Percentiles rank a stretch among this genome's conserved stretches.
phyloP scores from a whole-genome alignment of 2,329 filamentous ascomycete genomes.

The Pseudocercospora fuligena region DNA sequence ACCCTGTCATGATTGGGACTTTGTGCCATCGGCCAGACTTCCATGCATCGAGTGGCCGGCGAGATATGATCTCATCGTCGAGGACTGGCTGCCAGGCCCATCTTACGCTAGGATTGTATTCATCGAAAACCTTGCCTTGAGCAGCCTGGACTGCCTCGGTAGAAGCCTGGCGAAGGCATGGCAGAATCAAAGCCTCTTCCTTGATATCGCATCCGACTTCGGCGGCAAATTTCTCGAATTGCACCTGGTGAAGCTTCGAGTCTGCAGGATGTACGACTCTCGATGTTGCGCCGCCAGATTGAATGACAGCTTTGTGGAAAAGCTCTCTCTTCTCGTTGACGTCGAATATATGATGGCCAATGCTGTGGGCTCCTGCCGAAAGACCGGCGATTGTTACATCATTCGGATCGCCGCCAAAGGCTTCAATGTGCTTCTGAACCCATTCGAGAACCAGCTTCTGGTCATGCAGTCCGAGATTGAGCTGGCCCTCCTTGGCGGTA shows the following conservation, averaged over 20 bases:
- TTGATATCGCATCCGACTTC: constrained; percentile 42
- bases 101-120: constrained; percentile 52
- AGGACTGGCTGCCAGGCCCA: constrained; percentile 73
- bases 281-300: constrained; percentile 54
- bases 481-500: constrained; percentile 57
- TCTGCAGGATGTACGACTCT: constrained; percentile 52
- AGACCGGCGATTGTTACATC: constrained; percentile 41
- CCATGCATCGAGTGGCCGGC: constrained; percentile 66
- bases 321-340: constrained; percentile 43
- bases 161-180: constrained; percentile 49
- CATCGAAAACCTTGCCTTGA: constrained; percentile 50
- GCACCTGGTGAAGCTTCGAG: constrained; percentile 47
- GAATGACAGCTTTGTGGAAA: constrained; percentile 54
- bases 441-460: constrained; percentile 50
- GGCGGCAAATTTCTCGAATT: constrained; percentile 50
- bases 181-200: constrained; percentile 43
- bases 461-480: constrained; percentile 51
- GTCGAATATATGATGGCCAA: constrained; percentile 70
- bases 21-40: constrained; percentile 57
- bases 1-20: constrained; percentile 70
- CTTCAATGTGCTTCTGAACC: constrained; percentile 46
- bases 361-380: constrained; percentile 67
- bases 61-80: constrained; percentile 64
- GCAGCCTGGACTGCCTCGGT: constrained; percentile 45
- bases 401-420: constrained; percentile 44